Evolutionary conservation across 1,139 yeast species (phyloP).

Genomic region (Candida anutae): DNA sequence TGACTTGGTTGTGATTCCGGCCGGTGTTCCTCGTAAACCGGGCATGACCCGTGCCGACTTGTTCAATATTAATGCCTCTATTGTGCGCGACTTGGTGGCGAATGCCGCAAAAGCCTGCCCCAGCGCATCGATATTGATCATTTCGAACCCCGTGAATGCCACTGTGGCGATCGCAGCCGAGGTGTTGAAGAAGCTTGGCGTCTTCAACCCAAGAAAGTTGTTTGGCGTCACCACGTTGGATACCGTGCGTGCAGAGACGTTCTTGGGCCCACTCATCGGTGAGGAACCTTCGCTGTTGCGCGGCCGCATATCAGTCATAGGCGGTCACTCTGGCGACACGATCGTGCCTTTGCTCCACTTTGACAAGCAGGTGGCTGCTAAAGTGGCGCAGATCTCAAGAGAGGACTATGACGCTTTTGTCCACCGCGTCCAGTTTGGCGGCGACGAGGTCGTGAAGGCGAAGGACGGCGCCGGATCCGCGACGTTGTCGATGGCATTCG

Average conservation of each 20-base stretch:
- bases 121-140: constrained; percentile 55
- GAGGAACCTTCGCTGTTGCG: constrained; percentile 30
- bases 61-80: constrained; percentile 66
- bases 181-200: constrained; percentile 52
- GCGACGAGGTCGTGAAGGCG: constrained; percentile 75
- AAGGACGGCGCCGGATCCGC: constrained; percentile 75
- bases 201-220: constrained; percentile 55
- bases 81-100: constrained; percentile 52
- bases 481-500: constrained; percentile 70
- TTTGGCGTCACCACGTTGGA: constrained; percentile 73
- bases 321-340: constrained; percentile 75
- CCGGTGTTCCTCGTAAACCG: constrained; percentile 77
- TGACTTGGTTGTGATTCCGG: constrained; percentile 64
- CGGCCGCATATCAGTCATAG: constrained; percentile 54
- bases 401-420: constrained; percentile 38
- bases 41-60: constrained; percentile 77
- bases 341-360: constrained; percentile 50
- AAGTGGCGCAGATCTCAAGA: constrained; percentile 22
- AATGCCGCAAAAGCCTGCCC: constrained; percentile 54
- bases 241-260: constrained; percentile 62
- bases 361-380: constrained; percentile 17
- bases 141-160: constrained; percentile 70
- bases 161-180: constrained; percentile 73
- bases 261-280: constrained; percentile 38
- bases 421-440: constrained; percentile 65